Percentiles rank a stretch among this genome's conserved stretches.
Evolutionary conservation across 768 basidiomycete genomes (phyloP).

Genomic region (Phanerochaete carnosa): DNA sequence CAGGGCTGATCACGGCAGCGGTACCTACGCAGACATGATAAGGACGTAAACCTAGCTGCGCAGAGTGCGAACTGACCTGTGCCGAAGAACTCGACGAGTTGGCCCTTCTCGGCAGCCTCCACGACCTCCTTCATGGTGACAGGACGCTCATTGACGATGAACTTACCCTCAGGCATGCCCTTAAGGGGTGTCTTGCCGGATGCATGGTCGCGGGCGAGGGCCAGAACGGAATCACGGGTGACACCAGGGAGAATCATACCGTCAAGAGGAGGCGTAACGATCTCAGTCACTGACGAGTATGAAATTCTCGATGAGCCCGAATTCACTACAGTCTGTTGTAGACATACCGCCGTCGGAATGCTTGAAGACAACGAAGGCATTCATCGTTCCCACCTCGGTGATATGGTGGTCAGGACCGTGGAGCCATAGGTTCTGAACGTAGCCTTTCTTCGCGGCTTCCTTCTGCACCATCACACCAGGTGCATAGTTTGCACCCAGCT

Average conservation of each 20-base stretch:
- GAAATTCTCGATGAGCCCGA: background rate
- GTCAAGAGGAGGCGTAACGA: conserved; percentile 64
- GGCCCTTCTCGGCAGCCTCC: conserved; percentile 37
- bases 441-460: conserved; percentile 69
- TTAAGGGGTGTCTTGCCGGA: conserved; percentile 40
- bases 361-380: conserved; percentile 80
- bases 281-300: conserved; percentile 40
- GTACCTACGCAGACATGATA: conserved; percentile 31
- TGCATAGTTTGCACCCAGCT: conserved; percentile 87
- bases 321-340: background rate
- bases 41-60: background rate
- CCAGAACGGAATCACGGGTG: conserved; percentile 53
- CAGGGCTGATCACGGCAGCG: conserved; percentile 51
- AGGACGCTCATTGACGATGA: conserved; percentile 63
- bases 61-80: conserved; percentile 24
- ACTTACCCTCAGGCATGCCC: conserved; percentile 46
- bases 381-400: conserved; percentile 87
- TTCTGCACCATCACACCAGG: conserved; percentile 85
- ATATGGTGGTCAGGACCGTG: conserved; percentile 58
- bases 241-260: conserved; percentile 70
- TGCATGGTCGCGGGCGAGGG: conserved; percentile 55
- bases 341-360: conserved; percentile 59
- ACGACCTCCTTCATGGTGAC: conserved; percentile 78
- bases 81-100: conserved; percentile 49
- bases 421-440: conserved; percentile 89